Evolutionary conservation across 2,329 filamentous ascomycete genomes (phyloP).

Genomic region (Sclerotinia trifoliorum): DNA sequence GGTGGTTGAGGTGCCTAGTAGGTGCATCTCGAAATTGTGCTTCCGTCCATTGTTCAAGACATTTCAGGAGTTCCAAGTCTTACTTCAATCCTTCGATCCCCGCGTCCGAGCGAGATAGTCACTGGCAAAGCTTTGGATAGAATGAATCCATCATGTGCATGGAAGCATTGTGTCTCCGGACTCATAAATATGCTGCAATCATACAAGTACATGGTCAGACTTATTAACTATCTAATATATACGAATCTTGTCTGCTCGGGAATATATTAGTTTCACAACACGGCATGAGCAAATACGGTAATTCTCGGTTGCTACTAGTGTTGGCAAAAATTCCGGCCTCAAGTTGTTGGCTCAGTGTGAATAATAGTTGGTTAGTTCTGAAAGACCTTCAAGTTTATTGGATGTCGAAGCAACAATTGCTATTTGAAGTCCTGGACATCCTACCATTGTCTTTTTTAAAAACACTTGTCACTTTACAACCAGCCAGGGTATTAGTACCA

Average conservation of each 20-base stretch:
- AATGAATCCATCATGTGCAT: neutral
- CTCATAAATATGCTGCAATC: no score
- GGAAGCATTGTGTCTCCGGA: neutral
- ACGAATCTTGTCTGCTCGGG: no score
- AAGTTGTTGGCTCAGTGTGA: neutral
- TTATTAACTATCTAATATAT: no score
- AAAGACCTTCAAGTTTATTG: no score
- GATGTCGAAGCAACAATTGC: no score
- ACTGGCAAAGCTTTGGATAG: neutral
- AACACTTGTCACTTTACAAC: neutral
- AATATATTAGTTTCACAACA: rapidly evolving
- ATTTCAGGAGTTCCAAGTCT: neutral
- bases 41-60: neutral
- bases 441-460: no score
- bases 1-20: no score
- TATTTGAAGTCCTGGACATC: no score
- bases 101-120: neutral
- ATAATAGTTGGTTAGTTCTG: neutral
- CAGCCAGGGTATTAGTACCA: neutral
- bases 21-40: no score
- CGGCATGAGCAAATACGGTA: neutral
- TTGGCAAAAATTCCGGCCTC: neutral
- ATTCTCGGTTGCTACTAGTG: neutral
- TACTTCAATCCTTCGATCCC: neutral
- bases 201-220: neutral